Conservation (phyloP, 108 stramenopile species). For the Fragilaria radians region DNA sequence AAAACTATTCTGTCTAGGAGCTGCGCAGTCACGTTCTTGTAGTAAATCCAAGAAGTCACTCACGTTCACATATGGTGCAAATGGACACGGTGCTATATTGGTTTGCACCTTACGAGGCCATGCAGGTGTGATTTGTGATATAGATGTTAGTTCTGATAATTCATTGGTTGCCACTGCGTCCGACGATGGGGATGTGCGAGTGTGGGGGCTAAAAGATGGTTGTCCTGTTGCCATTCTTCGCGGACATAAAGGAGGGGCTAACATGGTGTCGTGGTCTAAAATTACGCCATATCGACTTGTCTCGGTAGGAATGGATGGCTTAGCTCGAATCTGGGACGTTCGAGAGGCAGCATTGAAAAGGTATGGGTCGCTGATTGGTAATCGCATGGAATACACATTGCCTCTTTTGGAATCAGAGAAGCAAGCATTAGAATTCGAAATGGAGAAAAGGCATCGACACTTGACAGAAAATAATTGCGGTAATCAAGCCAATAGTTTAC, state of each 20-base stretch:
- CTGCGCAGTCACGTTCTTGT: slow-evolving; percentile 20
- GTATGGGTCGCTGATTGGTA: slow-evolving; percentile 45
- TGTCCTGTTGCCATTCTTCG: slow-evolving; percentile 75
- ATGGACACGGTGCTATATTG: slow-evolving; percentile 66
- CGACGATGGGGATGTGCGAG: slow-evolving; percentile 73
- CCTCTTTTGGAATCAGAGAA: slow-evolving; percentile 7
- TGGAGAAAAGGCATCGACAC: neutral
- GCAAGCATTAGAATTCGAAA: neutral
- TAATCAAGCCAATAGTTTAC: neutral
- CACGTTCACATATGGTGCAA: slow-evolving; percentile 45
- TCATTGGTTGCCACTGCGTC: slow-evolving; percentile 84
- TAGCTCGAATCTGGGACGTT: slow-evolving; percentile 76
- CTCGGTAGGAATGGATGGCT: slow-evolving; percentile 67
- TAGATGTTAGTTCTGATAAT: slow-evolving; percentile 89
- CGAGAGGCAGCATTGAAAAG: slow-evolving; percentile 69
- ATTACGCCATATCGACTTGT: slow-evolving; percentile 71
- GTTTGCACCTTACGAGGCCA: slow-evolving; percentile 88
- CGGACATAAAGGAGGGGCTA: slow-evolving; percentile 73
- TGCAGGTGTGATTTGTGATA: slow-evolving; percentile 87
- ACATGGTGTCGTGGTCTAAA: slow-evolving; percentile 85
- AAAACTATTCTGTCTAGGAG: slow-evolving; percentile 79
- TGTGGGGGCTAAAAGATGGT: slow-evolving; percentile 87
- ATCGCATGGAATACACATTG: slow-evolving; percentile 44
- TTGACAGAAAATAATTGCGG: neutral
- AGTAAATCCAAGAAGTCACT: slow-evolving; percentile 6